Conservation (phyloP, 768 basidiomycete genomes). For the Podaxis sp. region DNA sequence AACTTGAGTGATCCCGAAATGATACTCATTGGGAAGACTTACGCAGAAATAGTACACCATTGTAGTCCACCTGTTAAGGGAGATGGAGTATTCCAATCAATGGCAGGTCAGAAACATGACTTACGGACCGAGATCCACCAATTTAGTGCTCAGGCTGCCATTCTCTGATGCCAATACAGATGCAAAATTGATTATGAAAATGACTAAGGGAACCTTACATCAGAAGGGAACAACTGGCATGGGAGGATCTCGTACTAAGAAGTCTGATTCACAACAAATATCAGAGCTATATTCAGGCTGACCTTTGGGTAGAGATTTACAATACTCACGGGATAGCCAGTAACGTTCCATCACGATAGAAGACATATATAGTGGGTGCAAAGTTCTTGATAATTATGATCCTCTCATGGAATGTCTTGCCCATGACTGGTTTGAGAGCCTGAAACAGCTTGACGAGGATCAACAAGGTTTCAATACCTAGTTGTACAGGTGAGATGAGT, state of each 20-base stretch:
- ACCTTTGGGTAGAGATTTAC: not conserved
- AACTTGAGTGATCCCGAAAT: not conserved
- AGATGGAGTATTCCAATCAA: not conserved
- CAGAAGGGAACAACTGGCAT: not conserved
- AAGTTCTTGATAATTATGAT: not conserved
- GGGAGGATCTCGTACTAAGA: not conserved
- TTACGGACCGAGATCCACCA: not conserved
- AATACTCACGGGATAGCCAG: not conserved
- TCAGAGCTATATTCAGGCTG: not conserved
- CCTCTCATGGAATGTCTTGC: not conserved
- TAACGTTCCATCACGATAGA: not conserved
- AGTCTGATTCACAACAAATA: not conserved
- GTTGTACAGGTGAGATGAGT: not conserved
- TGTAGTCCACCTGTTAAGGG: not conserved
- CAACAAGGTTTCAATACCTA: not conserved
- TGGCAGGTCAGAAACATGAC: not conserved
- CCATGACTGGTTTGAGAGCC: not conserved
- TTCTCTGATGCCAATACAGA: fast-evolving
- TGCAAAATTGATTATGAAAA: no score
- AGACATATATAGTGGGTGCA: not conserved
- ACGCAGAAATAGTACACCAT: not conserved
- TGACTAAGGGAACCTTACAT: no score
- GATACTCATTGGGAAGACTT: not conserved
- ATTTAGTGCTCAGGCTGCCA: no score
- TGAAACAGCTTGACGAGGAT: not conserved